Base-by-base conservation (phyloP, 192 early-diverging fungal species). In the Coemansia sp. region DNA sequence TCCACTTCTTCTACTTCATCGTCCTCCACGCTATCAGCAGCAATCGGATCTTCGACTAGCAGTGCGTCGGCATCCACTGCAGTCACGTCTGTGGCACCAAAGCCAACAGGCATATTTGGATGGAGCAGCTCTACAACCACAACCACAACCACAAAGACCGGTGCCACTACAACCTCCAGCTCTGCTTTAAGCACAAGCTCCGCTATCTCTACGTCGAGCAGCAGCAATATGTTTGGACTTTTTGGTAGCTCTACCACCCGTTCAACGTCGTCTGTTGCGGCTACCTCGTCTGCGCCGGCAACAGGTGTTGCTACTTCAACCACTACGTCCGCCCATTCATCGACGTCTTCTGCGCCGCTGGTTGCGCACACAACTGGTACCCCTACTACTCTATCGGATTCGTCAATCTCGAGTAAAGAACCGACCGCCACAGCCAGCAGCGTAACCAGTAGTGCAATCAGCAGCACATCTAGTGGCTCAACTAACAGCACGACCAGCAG, bases 211-310 rank as follows among this genome's bases (percentile, higher is more conserved):
- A 8, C 64, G 42, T 42, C 51, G 20, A 16, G 4, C 38, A 65
- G 11, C 10, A 37, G 54, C 57, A 59, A 16, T 17, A 10, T 56
- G 14, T 56, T 56, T 56, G 54, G 14, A 8, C 9, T 32, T 32
- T 5, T 56, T 4, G 8, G 9, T 22, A 56, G 54, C 54, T 37
- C 20, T 11, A 25, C 54, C 13, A 19, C 46, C 16, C 62, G 62
- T 0, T 38, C 45, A 7, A 38, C 48, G 9, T 44, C 61, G 11
- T 19, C 61, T 44, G 25, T 17, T 22, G 32, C 22, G 64, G 40
- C 22, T 13, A 54, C 37, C 8, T 64, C 48, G 38, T 64, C 63
- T 64, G 49, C n/a, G 16, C 39, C 49, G 32, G 40, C 48, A 14
- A 7, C 46, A 32, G 22, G 22, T 6, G 32, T 45, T 6, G 43